Evolutionary conservation across 179 eudicot genomes (phyloP).

Genomic region (Silene vulgaris): DNA sequence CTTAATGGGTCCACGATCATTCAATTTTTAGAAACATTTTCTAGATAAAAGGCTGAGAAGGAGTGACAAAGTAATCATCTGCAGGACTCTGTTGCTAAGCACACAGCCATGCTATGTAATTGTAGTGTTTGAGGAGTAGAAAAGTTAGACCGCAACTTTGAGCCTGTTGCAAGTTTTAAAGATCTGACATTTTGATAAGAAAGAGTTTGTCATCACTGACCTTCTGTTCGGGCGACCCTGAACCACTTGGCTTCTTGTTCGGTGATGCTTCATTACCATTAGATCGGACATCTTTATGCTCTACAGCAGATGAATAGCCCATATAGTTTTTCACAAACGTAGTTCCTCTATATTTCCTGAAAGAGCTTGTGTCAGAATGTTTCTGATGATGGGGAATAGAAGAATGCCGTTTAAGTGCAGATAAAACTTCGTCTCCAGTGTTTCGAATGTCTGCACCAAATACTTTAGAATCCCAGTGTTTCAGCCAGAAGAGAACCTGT

Average conservation of each 20-base stretch:
- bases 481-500: constrained; percentile 92
- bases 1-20: neutral
- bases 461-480: constrained; percentile 93
- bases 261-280: constrained; percentile 39
- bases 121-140: constrained; percentile 3
- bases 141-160: neutral
- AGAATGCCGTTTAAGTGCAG: constrained; percentile 78
- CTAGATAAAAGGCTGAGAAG: too few species aligned
- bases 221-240: constrained; percentile 80
- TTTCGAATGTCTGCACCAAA: constrained; percentile 78
- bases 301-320: constrained; percentile 28
- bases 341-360: constrained; percentile 42
- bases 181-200: neutral
- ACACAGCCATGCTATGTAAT: neutral
- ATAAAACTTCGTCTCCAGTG: constrained; percentile 77
- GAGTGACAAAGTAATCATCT: too few species aligned
- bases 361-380: constrained; percentile 39
- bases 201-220: constrained; percentile 36
- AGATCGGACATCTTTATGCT: constrained; percentile 37
- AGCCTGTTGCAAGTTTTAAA: neutral
- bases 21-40: neutral
- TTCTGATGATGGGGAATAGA: constrained; percentile 54
- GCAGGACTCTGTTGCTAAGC: neutral
- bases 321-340: constrained; percentile 28
- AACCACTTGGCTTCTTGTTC: constrained; percentile 45